Conservation (phyloP, 148 eudicot species). For the Camellia lanceoleosa region DNA sequence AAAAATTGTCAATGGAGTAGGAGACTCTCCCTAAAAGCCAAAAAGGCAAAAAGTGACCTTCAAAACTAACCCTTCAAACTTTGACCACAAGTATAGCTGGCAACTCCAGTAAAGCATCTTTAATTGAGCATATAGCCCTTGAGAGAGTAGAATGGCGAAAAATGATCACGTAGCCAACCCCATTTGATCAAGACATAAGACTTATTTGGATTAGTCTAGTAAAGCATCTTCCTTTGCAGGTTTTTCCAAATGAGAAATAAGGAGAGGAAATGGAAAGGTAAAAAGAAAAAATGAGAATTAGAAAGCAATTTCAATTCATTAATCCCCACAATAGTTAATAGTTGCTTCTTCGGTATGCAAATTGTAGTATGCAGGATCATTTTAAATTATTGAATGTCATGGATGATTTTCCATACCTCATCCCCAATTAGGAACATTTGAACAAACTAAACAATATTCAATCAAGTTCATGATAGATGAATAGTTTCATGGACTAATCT, state of each 20-base stretch:
- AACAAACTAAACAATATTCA: neutral
- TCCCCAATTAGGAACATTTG: neutral
- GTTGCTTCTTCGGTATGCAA: constrained; percentile 11
- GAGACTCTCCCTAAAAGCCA: neutral
- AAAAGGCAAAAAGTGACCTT: neutral
- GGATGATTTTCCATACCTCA: neutral
- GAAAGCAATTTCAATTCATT: constrained; percentile 7
- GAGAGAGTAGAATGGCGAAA: too few species aligned
- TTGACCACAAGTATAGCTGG: neutral
- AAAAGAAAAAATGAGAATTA: neutral
- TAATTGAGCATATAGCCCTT: neutral
- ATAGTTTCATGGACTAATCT: neutral
- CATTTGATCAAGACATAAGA: too few species aligned
- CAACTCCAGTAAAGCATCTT: too few species aligned
- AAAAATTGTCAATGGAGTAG: neutral
- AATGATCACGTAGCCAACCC: too few species aligned
- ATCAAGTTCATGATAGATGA: neutral
- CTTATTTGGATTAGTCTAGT: too few species aligned
- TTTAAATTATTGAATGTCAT: neutral
- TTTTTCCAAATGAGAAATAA: neutral
- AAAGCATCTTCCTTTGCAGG: neutral
- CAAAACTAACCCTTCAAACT: constrained; percentile 4
- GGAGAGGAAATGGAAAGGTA: neutral
- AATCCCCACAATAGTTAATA: neutral
- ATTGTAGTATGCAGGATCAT: neutral